Evolutionary conservation across 2,329 filamentous ascomycete genomes (phyloP).

Genomic region (Ophiostoma sp.): DNA sequence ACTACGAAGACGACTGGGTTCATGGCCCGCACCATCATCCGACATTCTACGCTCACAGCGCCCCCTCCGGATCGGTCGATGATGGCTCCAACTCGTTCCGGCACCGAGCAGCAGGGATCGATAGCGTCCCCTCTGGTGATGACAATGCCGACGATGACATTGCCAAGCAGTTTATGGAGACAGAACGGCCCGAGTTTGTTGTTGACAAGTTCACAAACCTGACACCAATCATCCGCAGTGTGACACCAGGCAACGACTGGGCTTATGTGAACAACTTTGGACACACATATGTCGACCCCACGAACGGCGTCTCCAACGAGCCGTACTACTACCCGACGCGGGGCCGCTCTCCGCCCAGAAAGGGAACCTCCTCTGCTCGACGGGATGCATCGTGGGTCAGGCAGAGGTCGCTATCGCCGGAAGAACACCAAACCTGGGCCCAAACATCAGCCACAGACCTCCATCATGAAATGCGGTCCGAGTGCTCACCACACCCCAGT

Average conservation of each 20-base stretch:
- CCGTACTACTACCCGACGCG: slow-evolving; percentile 49
- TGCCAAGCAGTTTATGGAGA: not conserved
- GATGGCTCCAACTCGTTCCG: slow-evolving; percentile 38
- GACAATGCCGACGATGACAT: not conserved
- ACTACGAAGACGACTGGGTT: slow-evolving; percentile 34
- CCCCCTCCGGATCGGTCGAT: slow-evolving; percentile 44
- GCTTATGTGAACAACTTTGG: slow-evolving; percentile 40
- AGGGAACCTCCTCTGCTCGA: not conserved
- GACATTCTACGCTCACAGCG: slow-evolving; percentile 31
- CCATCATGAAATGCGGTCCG: too few relatives aligned
- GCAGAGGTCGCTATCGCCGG: not conserved
- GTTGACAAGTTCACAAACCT: slow-evolving; percentile 39
- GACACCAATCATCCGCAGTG: slow-evolving; percentile 42
- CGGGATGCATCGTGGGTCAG: slow-evolving; percentile 13
- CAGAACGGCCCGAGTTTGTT: slow-evolving; percentile 42
- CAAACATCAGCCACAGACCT: not conserved
- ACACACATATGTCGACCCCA: slow-evolving; percentile 42
- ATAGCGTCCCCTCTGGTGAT: not conserved
- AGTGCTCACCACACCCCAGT: not conserved
- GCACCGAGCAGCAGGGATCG: slow-evolving; percentile 4
- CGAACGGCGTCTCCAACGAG: slow-evolving; percentile 42
- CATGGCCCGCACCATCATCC: slow-evolving; percentile 23
- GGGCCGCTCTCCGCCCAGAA: slow-evolving; percentile 53
- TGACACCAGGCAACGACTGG: slow-evolving; percentile 48
- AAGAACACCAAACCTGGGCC: not conserved